phyloP scores from a whole-genome alignment of 192 early-diverging fungal species.

The Dissophora globulifera region DNA sequence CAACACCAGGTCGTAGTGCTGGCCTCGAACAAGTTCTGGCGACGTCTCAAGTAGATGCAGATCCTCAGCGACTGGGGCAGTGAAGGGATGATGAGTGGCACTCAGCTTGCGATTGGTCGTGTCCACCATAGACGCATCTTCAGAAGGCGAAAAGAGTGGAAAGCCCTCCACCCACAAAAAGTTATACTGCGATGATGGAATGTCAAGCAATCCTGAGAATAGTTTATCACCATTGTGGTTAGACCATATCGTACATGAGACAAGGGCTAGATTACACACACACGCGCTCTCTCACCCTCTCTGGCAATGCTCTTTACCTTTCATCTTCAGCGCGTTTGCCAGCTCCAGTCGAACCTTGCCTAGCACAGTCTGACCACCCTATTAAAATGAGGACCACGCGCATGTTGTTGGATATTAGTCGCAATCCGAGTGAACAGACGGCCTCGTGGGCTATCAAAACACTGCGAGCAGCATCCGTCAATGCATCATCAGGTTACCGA shows the following conservation, averaged over 20 bases:
- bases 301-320: too few species aligned
- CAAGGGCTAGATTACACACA: too few species aligned
- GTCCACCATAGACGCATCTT: constrained; percentile 51
- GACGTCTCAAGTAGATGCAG: constrained; percentile 67
- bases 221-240: not conserved
- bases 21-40: constrained; percentile 75
- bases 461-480: too few species aligned
- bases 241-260: too few species aligned
- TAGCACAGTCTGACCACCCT: constrained; percentile 61
- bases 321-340: constrained; percentile 62
- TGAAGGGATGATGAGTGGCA: constrained; percentile 94
- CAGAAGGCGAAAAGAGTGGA: constrained; percentile 84
- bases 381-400: not conserved
- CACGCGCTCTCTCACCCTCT: too few species aligned
- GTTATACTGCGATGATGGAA: constrained; percentile 61
- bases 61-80: constrained; percentile 79
- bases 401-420: too few species aligned
- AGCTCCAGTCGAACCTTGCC: constrained; percentile 59
- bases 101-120: constrained; percentile 28
- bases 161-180: constrained; percentile 93
- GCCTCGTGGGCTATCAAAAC: too few species aligned
- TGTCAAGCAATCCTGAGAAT: constrained; percentile 58
- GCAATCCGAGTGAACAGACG: too few species aligned
- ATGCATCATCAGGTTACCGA: constrained; percentile 47
- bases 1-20: constrained; percentile 91